phyloP scores from a whole-genome alignment of 2,329 filamentous ascomycete genomes.

The Epichloe sibirici region DNA sequence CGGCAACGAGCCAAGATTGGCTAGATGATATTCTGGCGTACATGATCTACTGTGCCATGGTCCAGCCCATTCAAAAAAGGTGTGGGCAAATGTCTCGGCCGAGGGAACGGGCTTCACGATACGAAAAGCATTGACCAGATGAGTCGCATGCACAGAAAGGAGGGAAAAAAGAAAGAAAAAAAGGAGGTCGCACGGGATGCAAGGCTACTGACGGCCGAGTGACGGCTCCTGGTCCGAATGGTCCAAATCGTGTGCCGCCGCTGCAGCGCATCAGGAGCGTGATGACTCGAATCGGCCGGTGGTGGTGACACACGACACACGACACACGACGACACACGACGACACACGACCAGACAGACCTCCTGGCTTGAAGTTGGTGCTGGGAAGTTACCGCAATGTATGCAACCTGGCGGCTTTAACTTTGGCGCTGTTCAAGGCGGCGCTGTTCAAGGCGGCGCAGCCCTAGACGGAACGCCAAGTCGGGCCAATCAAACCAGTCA shows the following conservation, averaged over 20 bases:
- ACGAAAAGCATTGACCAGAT: not conserved
- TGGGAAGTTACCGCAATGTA: constrained; percentile 8
- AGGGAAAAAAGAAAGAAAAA: not conserved
- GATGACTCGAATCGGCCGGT: constrained; percentile 1
- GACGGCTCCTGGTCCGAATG: not conserved
- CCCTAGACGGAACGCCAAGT: not conserved
- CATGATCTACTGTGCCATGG: not conserved
- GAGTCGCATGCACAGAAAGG: not conserved
- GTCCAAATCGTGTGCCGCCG: not conserved
- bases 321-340: not conserved
- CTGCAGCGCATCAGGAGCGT: not conserved
- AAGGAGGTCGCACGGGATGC: constrained; percentile 2
- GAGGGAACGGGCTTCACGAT: not conserved
- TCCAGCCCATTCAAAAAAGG: not conserved
- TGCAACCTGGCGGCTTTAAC: constrained; percentile 7
- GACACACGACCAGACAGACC: not conserved
- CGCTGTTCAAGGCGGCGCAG: constrained; percentile 1
- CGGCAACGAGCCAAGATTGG: not conserved
- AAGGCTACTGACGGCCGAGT: constrained; percentile 1
- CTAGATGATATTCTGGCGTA: not conserved
- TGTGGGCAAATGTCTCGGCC: not conserved
- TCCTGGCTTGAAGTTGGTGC: constrained; percentile 2
- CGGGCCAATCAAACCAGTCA: not conserved
- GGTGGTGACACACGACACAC: constrained; percentile 5
- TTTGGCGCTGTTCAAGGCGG: not conserved